phyloP scores from a whole-genome alignment of 805 yeast genomes.

The Metschnikowia aberdeeniae region DNA sequence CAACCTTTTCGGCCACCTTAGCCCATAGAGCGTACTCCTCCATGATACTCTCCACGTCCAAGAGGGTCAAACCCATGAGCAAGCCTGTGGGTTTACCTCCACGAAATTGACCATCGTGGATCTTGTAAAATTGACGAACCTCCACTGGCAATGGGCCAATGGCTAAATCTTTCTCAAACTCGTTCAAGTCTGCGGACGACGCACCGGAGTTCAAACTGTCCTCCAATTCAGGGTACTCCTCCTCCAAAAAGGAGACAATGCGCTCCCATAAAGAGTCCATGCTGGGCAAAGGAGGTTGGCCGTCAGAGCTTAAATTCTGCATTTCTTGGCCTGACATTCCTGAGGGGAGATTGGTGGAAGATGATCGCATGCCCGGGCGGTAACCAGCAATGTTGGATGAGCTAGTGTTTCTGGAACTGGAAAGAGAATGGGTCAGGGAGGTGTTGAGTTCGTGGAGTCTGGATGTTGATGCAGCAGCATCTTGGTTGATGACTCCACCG shows the following conservation, averaged over 20 bases:
- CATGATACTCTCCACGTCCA: slow-evolving; percentile 40
- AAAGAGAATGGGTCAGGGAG: slow-evolving; percentile 28
- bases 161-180: slow-evolving; percentile 42
- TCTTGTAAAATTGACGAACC: slow-evolving; percentile 42
- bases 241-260: slow-evolving; percentile 40
- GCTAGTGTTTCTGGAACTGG: slow-evolving; percentile 19
- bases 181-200: slow-evolving; percentile 44
- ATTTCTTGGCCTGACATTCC: slow-evolving; percentile 11
- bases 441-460: slow-evolving; percentile 35
- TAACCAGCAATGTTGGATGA: slow-evolving; percentile 26
- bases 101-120: slow-evolving; percentile 44
- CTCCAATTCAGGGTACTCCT: slow-evolving; percentile 44
- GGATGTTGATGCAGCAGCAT: slow-evolving; percentile 23
- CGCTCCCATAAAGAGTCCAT: slow-evolving; percentile 43
- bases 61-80: slow-evolving; percentile 39
- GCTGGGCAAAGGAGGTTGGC: slow-evolving; percentile 22
- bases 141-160: slow-evolving; percentile 41
- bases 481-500: slow-evolving; percentile 15
- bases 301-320: slow-evolving; percentile 14
- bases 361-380: slow-evolving; percentile 44
- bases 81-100: slow-evolving; percentile 46
- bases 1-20: slow-evolving; percentile 38
- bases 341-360: slow-evolving; percentile 35
- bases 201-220: slow-evolving; percentile 42
- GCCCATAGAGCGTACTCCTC: slow-evolving; percentile 42